A percentile compares a stretch with the other conserved stretches of the same genome.
Conservation (phyloP, 2,329 filamentous ascomycete species). For the Aspergillus uvarum region DNA sequence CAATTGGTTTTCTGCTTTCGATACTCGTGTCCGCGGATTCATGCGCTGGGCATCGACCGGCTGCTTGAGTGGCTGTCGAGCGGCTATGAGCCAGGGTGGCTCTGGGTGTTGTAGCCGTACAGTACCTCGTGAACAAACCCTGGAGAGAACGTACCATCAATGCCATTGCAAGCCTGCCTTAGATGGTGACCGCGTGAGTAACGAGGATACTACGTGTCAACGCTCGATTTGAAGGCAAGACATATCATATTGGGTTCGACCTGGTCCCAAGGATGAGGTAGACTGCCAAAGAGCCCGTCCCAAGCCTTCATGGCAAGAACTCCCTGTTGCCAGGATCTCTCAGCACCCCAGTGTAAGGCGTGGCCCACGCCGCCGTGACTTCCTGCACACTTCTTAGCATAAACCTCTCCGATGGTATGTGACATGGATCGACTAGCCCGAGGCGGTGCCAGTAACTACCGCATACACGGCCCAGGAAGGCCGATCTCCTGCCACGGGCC, state of each 20-base stretch:
- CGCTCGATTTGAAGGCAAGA: too few species aligned
- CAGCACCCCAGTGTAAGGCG: too few species aligned
- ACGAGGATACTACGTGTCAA: too few species aligned
- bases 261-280: slow-evolving; percentile 57
- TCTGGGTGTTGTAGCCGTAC: too few species aligned
- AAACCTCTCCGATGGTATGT: slow-evolving; percentile 46
- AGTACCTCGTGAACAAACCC: slow-evolving; percentile 54
- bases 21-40: too few species aligned
- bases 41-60: too few species aligned
- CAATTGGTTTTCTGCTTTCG: too few species aligned
- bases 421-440: slow-evolving; percentile 41
- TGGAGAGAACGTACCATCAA: slow-evolving; percentile 55
- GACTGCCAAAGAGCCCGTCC: slow-evolving; percentile 42
- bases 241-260: too few species aligned
- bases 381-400: slow-evolving; percentile 35
- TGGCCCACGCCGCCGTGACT: background rate
- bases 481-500: slow-evolving; percentile 55
- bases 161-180: slow-evolving; percentile 41
- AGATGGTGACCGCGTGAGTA: too few species aligned
- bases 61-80: too few species aligned
- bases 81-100: too few species aligned
- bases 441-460: slow-evolving; percentile 49
- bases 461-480: slow-evolving; percentile 53
- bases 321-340: background rate
- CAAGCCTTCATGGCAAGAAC: slow-evolving; percentile 49